Evolutionary conservation across 345 rosid species (phyloP), one percentile per base, ranked within the genome.

Genomic region (Psidium friedrichsthalianum): DNA sequence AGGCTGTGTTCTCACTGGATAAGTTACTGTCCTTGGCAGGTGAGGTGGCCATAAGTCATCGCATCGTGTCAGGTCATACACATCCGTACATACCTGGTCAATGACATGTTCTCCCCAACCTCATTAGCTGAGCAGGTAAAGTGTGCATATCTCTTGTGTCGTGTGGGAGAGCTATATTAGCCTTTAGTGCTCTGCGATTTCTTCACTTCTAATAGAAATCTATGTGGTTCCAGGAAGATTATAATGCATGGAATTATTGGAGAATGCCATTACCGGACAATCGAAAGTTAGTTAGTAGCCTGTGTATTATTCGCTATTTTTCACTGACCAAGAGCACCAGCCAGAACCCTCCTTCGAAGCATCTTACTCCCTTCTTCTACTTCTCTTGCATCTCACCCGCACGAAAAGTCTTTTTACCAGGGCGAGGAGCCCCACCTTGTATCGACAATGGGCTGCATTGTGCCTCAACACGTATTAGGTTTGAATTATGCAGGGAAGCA

Each of bases 41-140:
- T 16, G 98, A 96, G 88, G 99, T 96, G 78, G 99, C 98, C 83
- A 95, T 89, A 82, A 94, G 98, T 86, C 98, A 94, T 86, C 92
- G 94, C 51, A 88, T 92, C 32, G 95, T 82, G 94, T 82, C 82
- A 95, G 88, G 86, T 96, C 99, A 5, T 96, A 96, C 89, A 94
- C 98, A 61, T 94, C 96, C 36, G 92, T 96, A 56, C 99, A 96
- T 89, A 94, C 96, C 98, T 96, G 44, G 99, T 94, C 52, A 91
- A 96, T 47, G 99, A 95, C 92, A 96, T 96, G 96, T 96, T 96
- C 59, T 96, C 99, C 16, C 96, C 99, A 32, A 94, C 97, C 55
- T 93, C 94, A 6, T 88, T 92, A 86, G 91, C 90, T 58, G 99
- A 95, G 90, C 98, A 93, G 98, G 99, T 95, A 87, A 83, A 59